Evolutionary conservation across 2,329 filamentous ascomycete genomes (phyloP).

Genomic region (Monosporascus ibericus): DNA sequence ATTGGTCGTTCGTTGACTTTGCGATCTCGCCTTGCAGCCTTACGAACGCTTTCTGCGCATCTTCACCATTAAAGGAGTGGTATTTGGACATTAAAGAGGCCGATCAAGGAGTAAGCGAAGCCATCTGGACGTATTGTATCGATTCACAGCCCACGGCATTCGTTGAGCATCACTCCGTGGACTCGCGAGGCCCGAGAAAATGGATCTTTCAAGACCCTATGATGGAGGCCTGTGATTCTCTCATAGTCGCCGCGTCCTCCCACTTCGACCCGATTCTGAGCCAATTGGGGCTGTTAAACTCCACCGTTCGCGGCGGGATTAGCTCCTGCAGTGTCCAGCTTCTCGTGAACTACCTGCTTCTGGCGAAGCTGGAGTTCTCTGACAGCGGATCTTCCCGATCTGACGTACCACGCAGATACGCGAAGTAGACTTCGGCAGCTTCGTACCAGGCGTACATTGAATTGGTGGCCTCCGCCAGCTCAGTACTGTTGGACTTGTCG

Average conservation of each 20-base stretch:
- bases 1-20: background rate
- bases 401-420: background rate
- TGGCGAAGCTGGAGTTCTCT: background rate
- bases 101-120: slow-evolving; percentile 4
- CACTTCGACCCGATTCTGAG: slow-evolving; percentile 1
- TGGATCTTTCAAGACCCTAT: background rate
- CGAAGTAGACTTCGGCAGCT: background rate
- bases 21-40: slow-evolving; percentile 4
- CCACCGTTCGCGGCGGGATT: slow-evolving; percentile 6
- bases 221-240: slow-evolving; percentile 20
- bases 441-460: background rate
- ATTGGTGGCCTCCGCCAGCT: background rate
- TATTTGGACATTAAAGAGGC: slow-evolving; percentile 6
- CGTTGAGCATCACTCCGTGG: background rate
- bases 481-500: background rate
- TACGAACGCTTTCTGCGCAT: slow-evolving; percentile 1
- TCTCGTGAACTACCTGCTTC: slow-evolving; percentile 2
- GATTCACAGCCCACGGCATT: slow-evolving; percentile 4
- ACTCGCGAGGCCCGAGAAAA: background rate
- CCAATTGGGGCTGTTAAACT: slow-evolving; percentile 12
- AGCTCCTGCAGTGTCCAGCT: slow-evolving; percentile 9
- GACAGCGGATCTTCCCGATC: background rate
- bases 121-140: slow-evolving; percentile 4
- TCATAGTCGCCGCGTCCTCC: slow-evolving; percentile 14
- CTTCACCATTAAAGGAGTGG: slow-evolving; percentile 6